Percentiles rank a stretch among this genome's conserved stretches.
Evolutionary conservation across 495 filamentous ascomycete genomes (phyloP).

Genomic region (Astrocystis sublimbata): DNA sequence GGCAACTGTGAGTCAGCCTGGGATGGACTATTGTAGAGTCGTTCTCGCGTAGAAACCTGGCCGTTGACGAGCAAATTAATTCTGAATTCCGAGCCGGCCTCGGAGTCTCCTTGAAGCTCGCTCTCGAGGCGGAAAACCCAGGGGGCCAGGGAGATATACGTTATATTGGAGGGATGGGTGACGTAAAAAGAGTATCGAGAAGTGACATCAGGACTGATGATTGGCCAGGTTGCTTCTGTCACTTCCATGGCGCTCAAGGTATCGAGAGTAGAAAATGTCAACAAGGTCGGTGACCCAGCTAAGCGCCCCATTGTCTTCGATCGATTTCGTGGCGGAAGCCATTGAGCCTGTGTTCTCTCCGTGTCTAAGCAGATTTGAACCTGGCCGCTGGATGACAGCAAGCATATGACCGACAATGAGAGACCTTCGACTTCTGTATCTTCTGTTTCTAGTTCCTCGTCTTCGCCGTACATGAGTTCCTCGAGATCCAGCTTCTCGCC

Average conservation of each 20-base stretch:
- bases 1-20: conserved; percentile 40
- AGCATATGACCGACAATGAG: conserved; percentile 71
- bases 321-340: conserved; percentile 66
- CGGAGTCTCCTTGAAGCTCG: conserved; percentile 66
- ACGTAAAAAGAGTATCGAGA: conserved; percentile 79
- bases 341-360: conserved; percentile 78
- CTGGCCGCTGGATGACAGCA: conserved; percentile 70
- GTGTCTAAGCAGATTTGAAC: conserved; percentile 78
- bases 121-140: conserved; percentile 77
- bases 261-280: conserved; percentile 61
- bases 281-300: conserved; percentile 37
- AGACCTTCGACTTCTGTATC: conserved; percentile 62
- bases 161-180: conserved; percentile 70
- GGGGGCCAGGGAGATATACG: conserved; percentile 65
- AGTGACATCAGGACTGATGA: conserved; percentile 70
- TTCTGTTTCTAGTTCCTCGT: conserved; percentile 54
- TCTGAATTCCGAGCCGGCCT: conserved; percentile 70
- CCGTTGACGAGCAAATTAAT: conserved; percentile 68
- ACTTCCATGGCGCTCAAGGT: conserved; percentile 55
- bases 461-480: conserved; percentile 63
- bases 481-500: conserved; percentile 55
- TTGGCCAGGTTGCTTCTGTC: conserved; percentile 62
- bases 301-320: conserved; percentile 41
- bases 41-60: conserved; percentile 60
- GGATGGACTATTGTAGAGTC: conserved; percentile 52